Percentiles rank a stretch among this genome's conserved stretches.
Conservation (phyloP, 352 stramenopile species). For the Phytopythium delawarense region DNA sequence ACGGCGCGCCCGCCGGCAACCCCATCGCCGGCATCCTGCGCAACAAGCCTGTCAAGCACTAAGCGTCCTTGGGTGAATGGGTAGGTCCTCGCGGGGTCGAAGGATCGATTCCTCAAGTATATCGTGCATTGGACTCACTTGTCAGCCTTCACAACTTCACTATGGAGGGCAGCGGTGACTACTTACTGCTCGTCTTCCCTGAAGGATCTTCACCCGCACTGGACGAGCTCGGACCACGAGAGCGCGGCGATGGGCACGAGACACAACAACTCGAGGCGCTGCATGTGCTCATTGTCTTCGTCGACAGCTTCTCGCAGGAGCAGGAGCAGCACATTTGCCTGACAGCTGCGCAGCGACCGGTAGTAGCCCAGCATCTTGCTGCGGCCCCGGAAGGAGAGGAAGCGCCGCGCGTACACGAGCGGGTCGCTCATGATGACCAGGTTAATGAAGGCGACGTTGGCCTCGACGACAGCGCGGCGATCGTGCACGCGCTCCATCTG, state of each 20-base stretch:
- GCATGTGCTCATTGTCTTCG: slow-evolving; percentile 22
- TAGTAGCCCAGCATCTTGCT: slow-evolving; percentile 9
- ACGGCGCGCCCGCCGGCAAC: slow-evolving; percentile 42
- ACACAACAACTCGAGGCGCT: slow-evolving; percentile 2
- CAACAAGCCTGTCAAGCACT: slow-evolving; percentile 46
- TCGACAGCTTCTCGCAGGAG: slow-evolving; percentile 4
- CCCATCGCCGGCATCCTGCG: slow-evolving; percentile 46
- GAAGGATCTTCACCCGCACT: slow-evolving; percentile 17
- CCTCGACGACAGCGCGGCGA: slow-evolving; percentile 16
- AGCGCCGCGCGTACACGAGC: slow-evolving; percentile 15
- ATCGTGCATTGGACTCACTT: not conserved
- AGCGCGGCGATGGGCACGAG: slow-evolving; percentile 5
- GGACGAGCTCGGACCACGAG: slow-evolving; percentile 18
- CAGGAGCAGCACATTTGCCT: slow-evolving; percentile 12
- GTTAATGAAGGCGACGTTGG: slow-evolving; percentile 34
- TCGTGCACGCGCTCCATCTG: slow-evolving; percentile 21
- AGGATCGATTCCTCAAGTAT: not conserved
- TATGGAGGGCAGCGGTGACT: not conserved
- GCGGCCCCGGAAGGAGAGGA: not conserved
- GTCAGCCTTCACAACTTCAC: not conserved
- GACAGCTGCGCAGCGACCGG: slow-evolving; percentile 11
- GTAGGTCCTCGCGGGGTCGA: not conserved
- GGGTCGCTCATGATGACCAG: slow-evolving; percentile 36
- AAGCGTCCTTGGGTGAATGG: not conserved
- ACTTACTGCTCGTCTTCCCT: not conserved